Conservation (phyloP, 2,329 filamentous ascomycete species). For the Phaeosphaeria sp. region DNA sequence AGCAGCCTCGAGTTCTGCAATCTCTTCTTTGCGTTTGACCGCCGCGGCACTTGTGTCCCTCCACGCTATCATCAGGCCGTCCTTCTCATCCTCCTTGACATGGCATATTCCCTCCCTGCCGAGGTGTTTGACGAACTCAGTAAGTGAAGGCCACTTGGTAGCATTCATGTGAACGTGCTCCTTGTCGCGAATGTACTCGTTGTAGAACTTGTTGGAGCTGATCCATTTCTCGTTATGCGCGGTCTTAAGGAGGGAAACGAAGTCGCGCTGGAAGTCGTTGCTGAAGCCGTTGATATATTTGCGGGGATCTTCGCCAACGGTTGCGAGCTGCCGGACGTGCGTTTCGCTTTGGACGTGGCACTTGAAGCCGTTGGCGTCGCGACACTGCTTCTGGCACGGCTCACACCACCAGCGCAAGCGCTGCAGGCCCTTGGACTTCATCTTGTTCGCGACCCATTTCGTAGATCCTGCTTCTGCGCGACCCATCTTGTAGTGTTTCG, state of each 20-base stretch:
- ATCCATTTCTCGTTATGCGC: constrained; percentile 91
- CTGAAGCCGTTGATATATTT: constrained; percentile 84
- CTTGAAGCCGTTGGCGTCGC: constrained; percentile 77
- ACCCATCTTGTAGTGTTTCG: constrained; percentile 66
- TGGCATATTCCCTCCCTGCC: constrained; percentile 86
- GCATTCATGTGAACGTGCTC: constrained; percentile 90
- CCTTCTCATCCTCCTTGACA: constrained; percentile 83
- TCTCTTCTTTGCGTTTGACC: constrained; percentile 77
- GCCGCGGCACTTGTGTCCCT: constrained; percentile 91
- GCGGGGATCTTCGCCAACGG: constrained; percentile 86
- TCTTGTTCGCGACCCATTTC: constrained; percentile 89
- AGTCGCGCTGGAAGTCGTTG: constrained; percentile 81
- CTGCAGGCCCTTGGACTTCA: constrained; percentile 70
- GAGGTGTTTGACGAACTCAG: constrained; percentile 87
- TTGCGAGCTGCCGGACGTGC: constrained; percentile 87
- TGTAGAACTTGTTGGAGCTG: constrained; percentile 91
- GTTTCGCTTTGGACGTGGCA: constrained; percentile 83
- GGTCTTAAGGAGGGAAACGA: constrained; percentile 77
- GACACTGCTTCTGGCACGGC: constrained; percentile 76
- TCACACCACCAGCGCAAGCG: constrained; percentile 90
- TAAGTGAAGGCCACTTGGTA: constrained; percentile 85
- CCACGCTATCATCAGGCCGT: constrained; percentile 87
- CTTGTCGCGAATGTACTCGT: constrained; percentile 79
- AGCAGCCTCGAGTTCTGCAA: constrained; percentile 82
- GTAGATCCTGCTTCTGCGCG: constrained; percentile 90